Base-by-base conservation (phyloP, 441 rosid species). In the Adansonia grandidieri region DNA sequence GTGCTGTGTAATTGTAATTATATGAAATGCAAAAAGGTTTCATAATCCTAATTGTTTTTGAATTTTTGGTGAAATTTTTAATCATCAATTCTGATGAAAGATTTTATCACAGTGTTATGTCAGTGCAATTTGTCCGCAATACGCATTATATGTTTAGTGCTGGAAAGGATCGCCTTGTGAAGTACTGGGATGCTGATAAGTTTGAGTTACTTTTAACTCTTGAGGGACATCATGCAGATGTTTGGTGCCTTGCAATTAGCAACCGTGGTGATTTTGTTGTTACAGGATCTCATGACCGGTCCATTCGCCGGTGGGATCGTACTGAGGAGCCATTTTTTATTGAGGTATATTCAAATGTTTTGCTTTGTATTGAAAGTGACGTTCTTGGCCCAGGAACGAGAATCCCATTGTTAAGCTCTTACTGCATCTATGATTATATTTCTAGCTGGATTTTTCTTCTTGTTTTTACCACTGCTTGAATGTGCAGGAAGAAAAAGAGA, bases 141-240 rank as follows among this genome's bases (percentile, higher is more conserved):
- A 94, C 99, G 19, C 99, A 96, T 85, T 93, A 94, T 86, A 78
- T 96, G 86, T 96, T 96, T 76, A 96, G 99, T 58, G 91, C 86
- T 63, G 98, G 99, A 71, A 96, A 96, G 86, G 99, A 94, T 82
- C 87, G 91, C 69, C 89, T 92, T 74, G 91, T 96, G 73, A 96
- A 94, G 80, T 96, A 96, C 84, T 96, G 98, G 99, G 99, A 96
- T 86, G 98, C 97, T 2, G 98, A 91, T 83, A 96, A 96, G 85
- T 96, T 96, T 77, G 98, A 96, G 90, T 86, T 92, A 80, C 93
- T 96, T 78, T 82, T 94, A 82, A 91, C 97, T 61, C 95, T 96
- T 74, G 96, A 90, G 82, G 99, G 97, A 48, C 99, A 96, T 83
- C 99, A 93, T 82, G 94, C 95, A 51, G 96, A 91, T 86, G 84